Base-by-base conservation (phyloP, 106 monocot species). In the Dactylorhiza incarnata region DNA sequence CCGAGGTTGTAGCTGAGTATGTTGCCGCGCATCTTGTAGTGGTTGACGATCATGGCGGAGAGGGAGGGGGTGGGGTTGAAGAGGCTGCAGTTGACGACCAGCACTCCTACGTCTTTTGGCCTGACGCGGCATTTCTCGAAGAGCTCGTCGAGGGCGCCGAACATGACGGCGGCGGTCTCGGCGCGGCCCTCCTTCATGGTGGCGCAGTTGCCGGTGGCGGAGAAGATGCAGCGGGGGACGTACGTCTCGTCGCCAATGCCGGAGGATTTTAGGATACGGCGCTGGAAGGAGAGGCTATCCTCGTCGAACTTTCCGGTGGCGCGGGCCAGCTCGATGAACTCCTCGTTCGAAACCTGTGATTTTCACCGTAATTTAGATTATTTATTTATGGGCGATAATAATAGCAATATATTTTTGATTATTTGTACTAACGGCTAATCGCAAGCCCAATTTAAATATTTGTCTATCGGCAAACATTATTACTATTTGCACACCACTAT, bases 11-110 rank as follows among this genome's bases (percentile, higher is more conserved):
- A 92, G 75, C 91, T 92, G 78, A 92, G 78, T 5, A 92, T 80
- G 68, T 87, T 85, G 8, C 97, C 94, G 20, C 91, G 63, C 97
- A 99, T 99, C 82, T 99, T 99, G 93, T 94, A 97, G 83, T 97
- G 96, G 85, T 97, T 97, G 5, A 97, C 84, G 65, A 92, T 89
- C 91, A 92, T 92, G 49, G 91, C 91, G 1, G 88, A 92, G 45
- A 92, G 82, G 1, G 91, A 91, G 0, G 91, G 88, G 0, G 91
- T 91, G 7, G 88, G 91, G 62, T 91, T 91, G 82, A 91, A 91
- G 73, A 88, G 88, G 78, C 86, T 86, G 80, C 91, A 91, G 84
- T 91, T 91, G 48, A 91, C 91, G 16, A 91, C 88, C 15, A 91
- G 74, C 25, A 91, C 71, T 15, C 88, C 88, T 10, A 91, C 86